A percentile compares a stretch with the other conserved stretches of the same genome.
These are phyloP conservation scores for Vararia minispora DNA, from an alignment of 768 basidiomycete genomes.

Conservation along the genomic window DNA sequence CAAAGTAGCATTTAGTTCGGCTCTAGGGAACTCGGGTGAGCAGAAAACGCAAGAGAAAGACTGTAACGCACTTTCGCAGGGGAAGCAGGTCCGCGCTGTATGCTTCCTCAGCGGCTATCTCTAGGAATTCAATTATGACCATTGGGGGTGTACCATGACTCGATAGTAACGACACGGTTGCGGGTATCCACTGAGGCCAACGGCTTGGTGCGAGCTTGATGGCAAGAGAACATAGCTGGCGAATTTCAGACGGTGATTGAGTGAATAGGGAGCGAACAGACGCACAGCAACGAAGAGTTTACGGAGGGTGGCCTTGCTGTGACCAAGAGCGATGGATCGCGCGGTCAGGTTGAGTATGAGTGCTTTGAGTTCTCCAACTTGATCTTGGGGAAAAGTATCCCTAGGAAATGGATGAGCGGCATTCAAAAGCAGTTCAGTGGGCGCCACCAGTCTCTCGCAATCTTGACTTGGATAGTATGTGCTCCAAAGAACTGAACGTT, in stretches of 20 bases:
- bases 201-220: constrained; percentile 52
- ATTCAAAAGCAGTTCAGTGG: neutral
- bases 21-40: constrained; percentile 25
- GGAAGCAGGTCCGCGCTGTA: constrained; percentile 65
- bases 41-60: constrained; percentile 1
- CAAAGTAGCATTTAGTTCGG: constrained; percentile 54
- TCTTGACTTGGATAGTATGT: constrained; percentile 90
- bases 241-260: constrained; percentile 3
- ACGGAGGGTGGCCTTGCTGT: constrained; percentile 62
- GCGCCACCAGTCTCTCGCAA: constrained; percentile 79
- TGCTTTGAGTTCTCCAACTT: constrained; percentile 47
- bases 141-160: constrained; percentile 46
- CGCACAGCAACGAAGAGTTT: constrained; percentile 84
- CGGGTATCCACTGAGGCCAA: constrained; percentile 72
- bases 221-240: constrained; percentile 36
- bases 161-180: constrained; percentile 52
- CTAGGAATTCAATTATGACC: constrained; percentile 60
- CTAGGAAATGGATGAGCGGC: constrained; percentile 24
- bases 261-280: constrained; percentile 4
- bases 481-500: constrained; percentile 95
- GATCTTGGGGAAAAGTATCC: constrained; percentile 62
- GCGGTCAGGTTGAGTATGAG: constrained; percentile 62
- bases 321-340: constrained; percentile 46
- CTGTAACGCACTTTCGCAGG: constrained; percentile 49
- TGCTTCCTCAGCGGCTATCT: constrained; percentile 80